These are phyloP conservation scores for Colletotrichum salicis DNA, from an alignment of 2,329 filamentous ascomycete species.

Conservation along the genomic window DNA sequence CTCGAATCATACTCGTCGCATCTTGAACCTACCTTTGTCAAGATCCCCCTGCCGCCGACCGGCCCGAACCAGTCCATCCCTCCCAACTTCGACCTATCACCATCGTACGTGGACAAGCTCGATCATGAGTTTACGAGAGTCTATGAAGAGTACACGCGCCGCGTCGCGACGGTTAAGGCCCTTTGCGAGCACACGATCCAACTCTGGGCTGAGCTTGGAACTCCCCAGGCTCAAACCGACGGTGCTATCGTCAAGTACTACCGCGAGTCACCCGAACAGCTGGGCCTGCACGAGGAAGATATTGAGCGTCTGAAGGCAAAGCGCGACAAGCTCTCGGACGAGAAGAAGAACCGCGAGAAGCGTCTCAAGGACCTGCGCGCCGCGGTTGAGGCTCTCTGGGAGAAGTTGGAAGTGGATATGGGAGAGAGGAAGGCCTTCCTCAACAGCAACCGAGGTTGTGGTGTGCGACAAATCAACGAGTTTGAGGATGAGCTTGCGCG, in stretches of 20 bases:
- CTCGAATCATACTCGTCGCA: slow-evolving; percentile 97
- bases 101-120: slow-evolving; percentile 84
- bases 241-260: slow-evolving; percentile 87
- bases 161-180: slow-evolving; percentile 78
- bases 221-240: slow-evolving; percentile 93
- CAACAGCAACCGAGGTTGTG: slow-evolving; percentile 88
- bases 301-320: slow-evolving; percentile 76
- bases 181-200: slow-evolving; percentile 88
- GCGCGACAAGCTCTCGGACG: slow-evolving; percentile 85
- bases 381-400: slow-evolving; percentile 89
- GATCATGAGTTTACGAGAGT: slow-evolving; percentile 93
- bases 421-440: slow-evolving; percentile 86
- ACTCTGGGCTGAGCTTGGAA: slow-evolving; percentile 95
- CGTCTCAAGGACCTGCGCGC: slow-evolving; percentile 78
- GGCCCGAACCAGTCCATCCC: slow-evolving; percentile 80
- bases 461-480: slow-evolving; percentile 91
- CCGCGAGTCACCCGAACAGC: slow-evolving; percentile 89
- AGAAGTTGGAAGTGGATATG: slow-evolving; percentile 85
- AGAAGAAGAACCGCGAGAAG: slow-evolving; percentile 87
- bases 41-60: slow-evolving; percentile 85
- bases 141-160: slow-evolving; percentile 94
- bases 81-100: slow-evolving; percentile 90
- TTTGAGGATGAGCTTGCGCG: slow-evolving; percentile 90
- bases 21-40: slow-evolving; percentile 88
- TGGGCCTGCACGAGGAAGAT: slow-evolving; percentile 91